phyloP scores from a whole-genome alignment of 257 asterid genomes.

The Gardenia jasminoides region DNA sequence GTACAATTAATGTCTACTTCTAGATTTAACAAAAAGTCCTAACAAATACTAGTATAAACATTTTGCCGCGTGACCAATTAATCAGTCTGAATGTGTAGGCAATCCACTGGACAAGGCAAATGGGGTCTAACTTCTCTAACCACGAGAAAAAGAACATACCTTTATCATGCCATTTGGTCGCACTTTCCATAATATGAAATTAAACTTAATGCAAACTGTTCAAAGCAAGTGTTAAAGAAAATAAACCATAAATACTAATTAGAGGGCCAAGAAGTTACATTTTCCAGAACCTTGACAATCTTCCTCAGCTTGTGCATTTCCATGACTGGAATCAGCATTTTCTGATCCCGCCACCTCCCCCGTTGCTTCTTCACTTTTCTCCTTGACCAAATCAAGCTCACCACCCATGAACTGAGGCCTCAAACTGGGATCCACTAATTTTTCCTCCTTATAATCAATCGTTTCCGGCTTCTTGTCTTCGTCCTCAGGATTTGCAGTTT shows the following conservation, averaged over 20 bases:
- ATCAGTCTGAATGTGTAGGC: neutral
- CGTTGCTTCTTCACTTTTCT: constrained; percentile 26
- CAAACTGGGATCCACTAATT: constrained; percentile 46
- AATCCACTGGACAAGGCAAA: neutral
- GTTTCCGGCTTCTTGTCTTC: constrained; percentile 23
- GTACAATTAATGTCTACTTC: neutral
- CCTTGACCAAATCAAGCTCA: constrained; percentile 27
- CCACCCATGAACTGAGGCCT: constrained; percentile 45
- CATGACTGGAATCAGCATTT: neutral
- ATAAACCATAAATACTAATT: neutral
- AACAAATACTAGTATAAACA: neutral
- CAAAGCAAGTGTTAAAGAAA: neutral
- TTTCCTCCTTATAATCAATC: constrained; percentile 74
- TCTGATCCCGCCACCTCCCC: constrained; percentile 3
- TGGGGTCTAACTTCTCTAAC: neutral
- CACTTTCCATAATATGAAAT: neutral
- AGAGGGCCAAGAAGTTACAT: constrained; percentile 19
- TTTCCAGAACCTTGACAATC: constrained; percentile 16
- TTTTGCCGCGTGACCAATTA: neutral
- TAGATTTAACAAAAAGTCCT: neutral
- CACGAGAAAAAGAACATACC: neutral
- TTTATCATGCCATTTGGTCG: neutral
- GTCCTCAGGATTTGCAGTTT: constrained; percentile 22
- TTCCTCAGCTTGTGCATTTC: constrained; percentile 5
- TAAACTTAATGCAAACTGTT: neutral